These are phyloP conservation scores for Lachnellula subtilissima DNA, from an alignment of 2,329 filamentous ascomycete species.

Conservation along the genomic window DNA sequence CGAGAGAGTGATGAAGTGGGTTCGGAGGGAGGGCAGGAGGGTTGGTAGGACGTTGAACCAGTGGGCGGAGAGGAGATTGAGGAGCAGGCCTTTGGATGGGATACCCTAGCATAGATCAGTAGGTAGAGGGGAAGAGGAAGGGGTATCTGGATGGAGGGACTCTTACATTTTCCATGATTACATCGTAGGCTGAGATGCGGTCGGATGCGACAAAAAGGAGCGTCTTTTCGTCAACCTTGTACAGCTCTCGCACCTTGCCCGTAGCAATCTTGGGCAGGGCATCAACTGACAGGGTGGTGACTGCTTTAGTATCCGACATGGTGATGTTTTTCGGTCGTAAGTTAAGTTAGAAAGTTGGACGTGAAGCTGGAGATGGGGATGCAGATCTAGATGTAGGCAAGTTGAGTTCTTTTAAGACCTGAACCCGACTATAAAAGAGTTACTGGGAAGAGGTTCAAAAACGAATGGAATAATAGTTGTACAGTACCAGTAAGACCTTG, in stretches of 20 bases:
- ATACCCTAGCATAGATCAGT: conserved; percentile 48
- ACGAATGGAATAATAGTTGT: too few species aligned
- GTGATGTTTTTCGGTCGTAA: background rate
- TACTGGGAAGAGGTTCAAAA: too few species aligned
- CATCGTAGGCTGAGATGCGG: conserved; percentile 93
- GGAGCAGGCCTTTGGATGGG: conserved; percentile 60
- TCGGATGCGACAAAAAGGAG: conserved; percentile 83
- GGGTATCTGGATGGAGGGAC: conserved; percentile 45
- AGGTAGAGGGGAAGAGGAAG: conserved; percentile 39
- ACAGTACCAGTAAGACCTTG: too few species aligned
- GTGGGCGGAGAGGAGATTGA: conserved; percentile 62
- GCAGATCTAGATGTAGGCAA: too few species aligned
- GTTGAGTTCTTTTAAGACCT: too few species aligned
- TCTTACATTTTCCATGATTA: conserved; percentile 73
- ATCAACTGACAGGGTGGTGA: conserved; percentile 15
- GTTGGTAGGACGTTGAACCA: conserved; percentile 61
- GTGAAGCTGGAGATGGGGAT: too few species aligned
- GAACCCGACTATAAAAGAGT: too few species aligned
- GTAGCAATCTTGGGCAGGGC: conserved; percentile 25
- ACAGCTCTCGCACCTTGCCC: conserved; percentile 78
- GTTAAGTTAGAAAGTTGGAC: too few species aligned
- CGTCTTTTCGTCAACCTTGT: conserved; percentile 62
- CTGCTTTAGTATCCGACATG: conserved; percentile 9
- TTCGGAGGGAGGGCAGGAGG: conserved; percentile 53
- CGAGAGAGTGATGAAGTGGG: conserved; percentile 56